Evolutionary conservation across 768 basidiomycete species (phyloP).

Genomic region (Calvatia gigantea): DNA sequence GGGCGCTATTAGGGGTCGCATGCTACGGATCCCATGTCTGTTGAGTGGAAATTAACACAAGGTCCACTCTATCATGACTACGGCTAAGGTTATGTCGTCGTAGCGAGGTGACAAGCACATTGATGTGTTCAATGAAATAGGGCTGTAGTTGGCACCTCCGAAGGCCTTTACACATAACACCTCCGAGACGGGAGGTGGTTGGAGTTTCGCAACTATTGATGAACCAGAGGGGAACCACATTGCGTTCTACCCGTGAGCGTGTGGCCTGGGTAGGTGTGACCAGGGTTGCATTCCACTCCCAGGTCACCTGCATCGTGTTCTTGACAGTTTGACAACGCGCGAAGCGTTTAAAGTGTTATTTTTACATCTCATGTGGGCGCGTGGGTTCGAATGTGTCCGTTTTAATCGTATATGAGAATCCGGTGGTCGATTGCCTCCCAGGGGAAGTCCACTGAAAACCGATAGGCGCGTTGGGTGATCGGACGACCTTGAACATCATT

Average conservation of each 20-base stretch:
- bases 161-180: background rate
- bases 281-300: background rate
- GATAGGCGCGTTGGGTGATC: no score
- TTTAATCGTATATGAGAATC: background rate
- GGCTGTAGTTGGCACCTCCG: no score
- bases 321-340: constrained; percentile 11
- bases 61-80: no score
- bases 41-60: no score
- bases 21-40: no score
- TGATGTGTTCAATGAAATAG: no score
- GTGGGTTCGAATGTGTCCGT: background rate
- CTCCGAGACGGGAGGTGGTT: background rate
- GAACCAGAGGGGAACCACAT: background rate
- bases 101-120: no score
- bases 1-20: no score
- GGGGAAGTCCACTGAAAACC: background rate
- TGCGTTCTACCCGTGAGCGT: no score
- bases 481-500: no score
- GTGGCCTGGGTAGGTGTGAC: background rate
- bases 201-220: background rate
- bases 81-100: no score
- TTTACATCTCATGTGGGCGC: background rate
- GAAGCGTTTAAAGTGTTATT: background rate
- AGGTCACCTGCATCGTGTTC: background rate
- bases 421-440: background rate